Base-by-base conservation (phyloP, 2,329 filamentous ascomycete species). In the Aquanectria penicillioides region DNA sequence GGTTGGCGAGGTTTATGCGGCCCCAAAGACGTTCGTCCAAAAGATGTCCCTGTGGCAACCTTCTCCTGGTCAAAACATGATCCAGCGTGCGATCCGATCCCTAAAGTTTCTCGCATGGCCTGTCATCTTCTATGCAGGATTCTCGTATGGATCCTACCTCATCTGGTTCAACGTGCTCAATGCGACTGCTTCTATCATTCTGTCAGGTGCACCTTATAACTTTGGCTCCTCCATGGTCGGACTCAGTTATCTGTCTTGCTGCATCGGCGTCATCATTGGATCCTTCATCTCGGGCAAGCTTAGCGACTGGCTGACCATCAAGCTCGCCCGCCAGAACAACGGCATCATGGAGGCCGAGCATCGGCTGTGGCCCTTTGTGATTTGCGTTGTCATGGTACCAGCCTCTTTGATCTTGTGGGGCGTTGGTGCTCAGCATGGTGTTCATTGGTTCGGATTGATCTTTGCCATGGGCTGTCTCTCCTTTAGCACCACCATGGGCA, bases 101-200 rank as follows among this genome's bases (percentile, higher is more conserved):
- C 61, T 78, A 5, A 71, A 73, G 25, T 71, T 77, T 26, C 67
- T 80, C 4, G 70, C 70, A 2, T 81, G 77, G 74, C 79, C 79
- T 0, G 73, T 78, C 13, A 73, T 80, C 15, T 77, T 80, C 41
- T 81, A 77, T 51, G 69, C 75, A 0, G 77, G 78, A 9, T 79
- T 80, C 47, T 74, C 74, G 8, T 80, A 80, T 52, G 77, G 78
- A 2, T 75, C 75, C 0, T 77, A 78, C 23, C 71, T 80, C 3
- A 72, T 78, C 31, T 79, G 75, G 69, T 80, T 79, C 68, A 79
- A 78, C 58, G 75, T 80, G 3, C 70, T 79, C n/a, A 79, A 78
- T 37, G 78, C 76, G 57, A 82, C 73, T 2, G 75, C 71, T 17
- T 81, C 72, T 23, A 76, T 78, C 22, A 74, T 79, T 7, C 68